Evolutionary conservation across 176 grass and related monocot genomes (phyloP), one percentile per base, ranked within the genome.

Genomic region (Oryza brachyantha): DNA sequence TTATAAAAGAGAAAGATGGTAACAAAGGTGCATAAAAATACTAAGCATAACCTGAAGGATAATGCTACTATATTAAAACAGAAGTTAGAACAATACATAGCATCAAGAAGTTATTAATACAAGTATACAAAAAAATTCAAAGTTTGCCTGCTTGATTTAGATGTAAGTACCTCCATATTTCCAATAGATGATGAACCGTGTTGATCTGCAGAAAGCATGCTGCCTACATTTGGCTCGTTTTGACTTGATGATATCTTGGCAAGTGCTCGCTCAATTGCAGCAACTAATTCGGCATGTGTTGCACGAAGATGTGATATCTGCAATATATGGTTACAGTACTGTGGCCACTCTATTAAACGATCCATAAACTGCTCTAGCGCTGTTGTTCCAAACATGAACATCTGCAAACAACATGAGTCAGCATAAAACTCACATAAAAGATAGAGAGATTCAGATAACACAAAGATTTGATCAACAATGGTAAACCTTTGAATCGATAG

Each of bases 231-330:
- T 52, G 89, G 79, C 75, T 97, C 95, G 21, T 89, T 92, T 84
- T 97, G 95, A 85, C 91, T 94, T 74, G 92, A 97, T 3, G 94
- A 97, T 88, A 94, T 78, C 78, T 74, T 97, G 34, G 89, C 90
- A 81, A 97, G 95, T 81, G 85, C 84, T 35, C 78, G 87, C 60
- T 97, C 95, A 80, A 97, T 86, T 60, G 74, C 79, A 66, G 85
- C 80, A 86, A 97, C 91, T 88, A 97, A 84, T 29, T 90, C 95
- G 38, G 83, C 59, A 81, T 94, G 91, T 83, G 91, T 85, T 68
- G 87, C 89, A 36, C 95, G 91, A 74, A 97, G 86, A 97, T 97
- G 95, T 77, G 95, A 92, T 82, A 97, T 97, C 88, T 97, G 95
- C 65, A 97, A 78, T 92, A 97, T 92, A 73, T 94, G 95, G 73